These are phyloP conservation scores for Apodospora peruviana DNA, from an alignment of 495 filamentous ascomycete genomes.

Conservation along the genomic window DNA sequence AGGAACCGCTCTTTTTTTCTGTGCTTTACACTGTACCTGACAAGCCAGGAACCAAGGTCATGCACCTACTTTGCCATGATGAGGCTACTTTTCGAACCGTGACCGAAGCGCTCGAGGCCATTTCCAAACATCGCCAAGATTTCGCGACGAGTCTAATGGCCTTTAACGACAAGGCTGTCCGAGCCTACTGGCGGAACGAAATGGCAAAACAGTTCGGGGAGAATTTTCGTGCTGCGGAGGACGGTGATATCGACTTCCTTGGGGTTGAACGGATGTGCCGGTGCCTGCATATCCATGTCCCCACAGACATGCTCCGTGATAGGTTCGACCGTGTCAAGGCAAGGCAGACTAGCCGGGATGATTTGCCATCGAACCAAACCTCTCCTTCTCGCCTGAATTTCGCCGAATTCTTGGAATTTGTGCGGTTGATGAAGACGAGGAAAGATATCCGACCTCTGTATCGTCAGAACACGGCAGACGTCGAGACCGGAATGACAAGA, in stretches of 20 bases:
- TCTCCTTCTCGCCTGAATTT: slow-evolving; percentile 62
- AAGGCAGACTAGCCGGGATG: slow-evolving; percentile 9
- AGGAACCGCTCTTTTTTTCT: slow-evolving; percentile 74
- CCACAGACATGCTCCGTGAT: slow-evolving; percentile 62
- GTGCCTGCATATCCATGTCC: slow-evolving; percentile 83
- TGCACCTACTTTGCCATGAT: slow-evolving; percentile 73
- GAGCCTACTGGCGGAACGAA: slow-evolving; percentile 78
- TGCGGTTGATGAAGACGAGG: slow-evolving; percentile 73
- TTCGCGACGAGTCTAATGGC: slow-evolving; percentile 82
- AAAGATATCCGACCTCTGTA: slow-evolving; percentile 73
- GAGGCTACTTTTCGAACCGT: slow-evolving; percentile 66
- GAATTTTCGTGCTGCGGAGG: slow-evolving; percentile 48
- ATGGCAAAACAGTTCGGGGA: slow-evolving; percentile 65
- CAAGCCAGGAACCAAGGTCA: slow-evolving; percentile 63
- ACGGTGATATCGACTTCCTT: slow-evolving; percentile 65
- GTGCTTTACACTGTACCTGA: slow-evolving; percentile 76
- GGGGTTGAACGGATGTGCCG: slow-evolving; percentile 79
- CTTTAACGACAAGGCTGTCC: slow-evolving; percentile 73
- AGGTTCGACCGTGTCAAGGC: slow-evolving; percentile 73
- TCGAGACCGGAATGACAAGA: slow-evolving; percentile 57
- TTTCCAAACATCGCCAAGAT: slow-evolving; percentile 76
- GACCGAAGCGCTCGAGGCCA: slow-evolving; percentile 72
- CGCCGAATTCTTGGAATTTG: slow-evolving; percentile 73
- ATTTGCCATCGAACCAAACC: slow-evolving; percentile 15
- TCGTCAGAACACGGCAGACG: slow-evolving; percentile 43